These are phyloP conservation scores for Candida suzukii DNA, from an alignment of 805 yeast genomes.

Conservation along the genomic window DNA sequence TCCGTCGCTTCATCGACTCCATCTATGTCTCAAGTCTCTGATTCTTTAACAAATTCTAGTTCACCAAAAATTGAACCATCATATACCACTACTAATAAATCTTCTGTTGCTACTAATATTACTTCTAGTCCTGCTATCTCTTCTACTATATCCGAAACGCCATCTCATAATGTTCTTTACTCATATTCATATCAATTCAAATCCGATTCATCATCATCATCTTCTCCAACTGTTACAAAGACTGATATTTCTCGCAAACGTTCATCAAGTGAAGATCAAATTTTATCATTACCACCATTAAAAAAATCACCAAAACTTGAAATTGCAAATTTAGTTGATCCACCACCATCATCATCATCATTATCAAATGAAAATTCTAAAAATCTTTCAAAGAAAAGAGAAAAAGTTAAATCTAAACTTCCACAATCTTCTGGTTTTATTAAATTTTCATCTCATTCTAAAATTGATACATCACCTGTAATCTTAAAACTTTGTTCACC, in stretches of 20 bases:
- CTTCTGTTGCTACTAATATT: no score
- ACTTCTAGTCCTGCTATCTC: not conserved
- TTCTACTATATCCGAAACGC: not conserved
- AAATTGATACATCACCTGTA: no score
- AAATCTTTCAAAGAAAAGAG: no score
- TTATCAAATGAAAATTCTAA: no score
- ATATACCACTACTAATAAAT: not conserved
- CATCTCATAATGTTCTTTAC: not conserved
- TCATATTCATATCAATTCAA: conserved; percentile 1
- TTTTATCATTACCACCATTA: not conserved
- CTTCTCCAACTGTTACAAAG: not conserved
- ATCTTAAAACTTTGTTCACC: conserved; percentile 25
- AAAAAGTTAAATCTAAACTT: no score
- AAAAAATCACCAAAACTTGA: conserved; percentile 15
- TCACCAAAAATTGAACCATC: no score
- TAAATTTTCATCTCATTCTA: no score
- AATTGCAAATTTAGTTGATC: conserved; percentile 12
- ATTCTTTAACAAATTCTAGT: not conserved
- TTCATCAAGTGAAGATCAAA: not conserved
- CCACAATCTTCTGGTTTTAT: no score
- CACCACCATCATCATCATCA: not conserved
- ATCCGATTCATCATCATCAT: not conserved
- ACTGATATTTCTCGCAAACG: not conserved
- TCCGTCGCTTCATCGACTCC: not conserved
- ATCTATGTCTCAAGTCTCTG: not conserved